Evolutionary conservation across 352 stramenopile genomes (phyloP).

Genomic region (Phytophthora crassamura): DNA sequence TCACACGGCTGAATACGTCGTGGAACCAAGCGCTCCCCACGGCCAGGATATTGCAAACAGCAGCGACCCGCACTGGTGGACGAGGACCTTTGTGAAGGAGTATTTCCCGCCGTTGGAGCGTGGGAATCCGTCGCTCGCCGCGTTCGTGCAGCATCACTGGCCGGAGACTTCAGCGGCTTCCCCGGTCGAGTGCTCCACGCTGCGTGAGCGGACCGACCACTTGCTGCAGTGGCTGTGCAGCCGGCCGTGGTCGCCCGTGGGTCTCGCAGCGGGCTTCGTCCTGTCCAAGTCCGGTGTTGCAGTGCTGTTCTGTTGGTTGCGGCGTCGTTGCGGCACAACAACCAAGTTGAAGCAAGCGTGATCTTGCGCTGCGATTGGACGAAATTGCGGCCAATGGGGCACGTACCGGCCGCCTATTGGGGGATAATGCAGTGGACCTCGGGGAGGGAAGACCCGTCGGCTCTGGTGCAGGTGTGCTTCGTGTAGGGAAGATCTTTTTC

Average conservation of each 20-base stretch:
- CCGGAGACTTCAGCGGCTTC: slow-evolving; percentile 2
- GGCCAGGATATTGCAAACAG: slow-evolving; percentile 37
- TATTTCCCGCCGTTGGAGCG: slow-evolving; percentile 55
- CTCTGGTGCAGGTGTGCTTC: no score
- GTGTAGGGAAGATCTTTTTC: no score
- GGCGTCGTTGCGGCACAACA: neutral
- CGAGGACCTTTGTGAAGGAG: slow-evolving; percentile 43
- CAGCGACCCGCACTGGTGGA: slow-evolving; percentile 51
- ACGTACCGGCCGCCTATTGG: slow-evolving; percentile 18
- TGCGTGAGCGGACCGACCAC: slow-evolving; percentile 7
- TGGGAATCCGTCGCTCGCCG: slow-evolving; percentile 48
- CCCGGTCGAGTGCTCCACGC: neutral
- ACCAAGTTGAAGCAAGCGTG: slow-evolving; percentile 39
- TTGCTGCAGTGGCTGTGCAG: slow-evolving; percentile 22
- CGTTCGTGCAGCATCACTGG: slow-evolving; percentile 55
- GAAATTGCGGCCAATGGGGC: slow-evolving; percentile 21
- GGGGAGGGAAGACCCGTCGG: slow-evolving; percentile 24
- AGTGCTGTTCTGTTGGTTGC: slow-evolving; percentile 9
- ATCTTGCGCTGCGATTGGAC: slow-evolving; percentile 26
- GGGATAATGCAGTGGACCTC: slow-evolving; percentile 13
- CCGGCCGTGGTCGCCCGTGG: slow-evolving; percentile 26
- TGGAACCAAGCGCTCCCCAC: slow-evolving; percentile 55
- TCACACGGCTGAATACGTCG: slow-evolving; percentile 71
- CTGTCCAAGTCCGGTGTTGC: slow-evolving; percentile 23
- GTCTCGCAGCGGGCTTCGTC: slow-evolving; percentile 14